Evolutionary conservation across 139 green algal genomes (phyloP), one percentile per base, ranked within the genome.

Genomic region (Chlorella sorokiniana): DNA sequence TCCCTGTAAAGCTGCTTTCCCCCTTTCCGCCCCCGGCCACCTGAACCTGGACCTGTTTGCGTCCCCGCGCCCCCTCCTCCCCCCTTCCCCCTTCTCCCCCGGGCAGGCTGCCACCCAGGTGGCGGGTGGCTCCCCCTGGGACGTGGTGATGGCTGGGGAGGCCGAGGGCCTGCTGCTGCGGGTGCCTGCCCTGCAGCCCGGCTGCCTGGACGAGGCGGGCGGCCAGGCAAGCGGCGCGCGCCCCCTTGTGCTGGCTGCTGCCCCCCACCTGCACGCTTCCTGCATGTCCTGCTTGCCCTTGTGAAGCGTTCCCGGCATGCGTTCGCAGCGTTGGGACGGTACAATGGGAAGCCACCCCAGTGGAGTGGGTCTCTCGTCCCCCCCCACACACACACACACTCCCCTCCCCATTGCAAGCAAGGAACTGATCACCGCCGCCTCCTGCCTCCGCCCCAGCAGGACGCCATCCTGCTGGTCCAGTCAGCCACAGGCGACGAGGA

Each of bases 401-500:
- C 48, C 48, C 11, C 48, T 56, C 48, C 48, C 11, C 48, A 11
- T 11, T 59, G 11, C 48, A 25, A 25, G 14, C 11, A 59, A 59
- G 14, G 48, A 11, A 23, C 41, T 41, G 29, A 72, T 45, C 64
- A 8, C 6, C 4, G 40, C 25, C 16, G 10, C 62, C 7, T 6
- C 7, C 44, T 63, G 45, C 31, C 52, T 27, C 4, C 4, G 0
- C 37, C 27, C 5, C 3, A 51, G 45, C 77, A 82, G 64, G 82
- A 84, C 9, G 74, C 54, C 33, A 75, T 98, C 42, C 85, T 96
- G 79, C 76, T 97, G 40, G 90, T 96, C 44, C 72, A 82, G 40
- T 64, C 37, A 4, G 96, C 96, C 22, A 89, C 89, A 1, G 96
- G 96, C 7, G 96, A 99, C 74, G 96, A 99, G 90, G 96, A 99